phyloP scores from a whole-genome alignment of 768 basidiomycete species.

The Daedaleopsis sinensis region DNA sequence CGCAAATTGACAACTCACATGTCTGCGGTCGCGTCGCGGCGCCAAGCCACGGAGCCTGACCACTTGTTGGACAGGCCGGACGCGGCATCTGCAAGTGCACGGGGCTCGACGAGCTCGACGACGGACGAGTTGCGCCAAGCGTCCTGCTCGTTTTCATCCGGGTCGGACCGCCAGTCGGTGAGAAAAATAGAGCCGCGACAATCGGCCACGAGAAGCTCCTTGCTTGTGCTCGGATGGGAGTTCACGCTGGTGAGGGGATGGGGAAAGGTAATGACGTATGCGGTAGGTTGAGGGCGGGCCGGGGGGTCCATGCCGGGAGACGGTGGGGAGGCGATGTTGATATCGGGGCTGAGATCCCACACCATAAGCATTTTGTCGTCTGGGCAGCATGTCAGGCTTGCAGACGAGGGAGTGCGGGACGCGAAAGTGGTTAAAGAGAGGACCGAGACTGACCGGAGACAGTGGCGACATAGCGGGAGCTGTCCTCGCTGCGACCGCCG shows the following conservation, averaged over 20 bases:
- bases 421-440: neutral
- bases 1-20: slow-evolving; percentile 50
- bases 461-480: slow-evolving; percentile 74
- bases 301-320: slow-evolving; percentile 35
- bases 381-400: slow-evolving; percentile 29
- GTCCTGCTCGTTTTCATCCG: slow-evolving; percentile 50
- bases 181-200: slow-evolving; percentile 72
- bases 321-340: slow-evolving; percentile 46
- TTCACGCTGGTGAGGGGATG: slow-evolving; percentile 71
- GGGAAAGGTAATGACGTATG: slow-evolving; percentile 73
- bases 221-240: slow-evolving; percentile 73
- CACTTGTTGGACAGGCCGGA: slow-evolving; percentile 49
- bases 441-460: slow-evolving; percentile 61
- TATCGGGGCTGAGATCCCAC: slow-evolving; percentile 76
- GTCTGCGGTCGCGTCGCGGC: slow-evolving; percentile 60
- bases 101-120: slow-evolving; percentile 74
- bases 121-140: slow-evolving; percentile 64
- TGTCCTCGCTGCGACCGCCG: slow-evolving; percentile 71
- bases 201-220: slow-evolving; percentile 81
- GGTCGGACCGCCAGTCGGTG: slow-evolving; percentile 84
- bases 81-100: slow-evolving; percentile 55
- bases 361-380: slow-evolving; percentile 87
- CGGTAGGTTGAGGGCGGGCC: slow-evolving; percentile 69
- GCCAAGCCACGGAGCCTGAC: slow-evolving; percentile 71
- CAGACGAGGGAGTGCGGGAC: neutral